A percentile compares a stretch with the other conserved stretches of the same genome.
Conservation (phyloP, 1,284 basidiomycete species). For the Papiliotrema fonsecae region DNA sequence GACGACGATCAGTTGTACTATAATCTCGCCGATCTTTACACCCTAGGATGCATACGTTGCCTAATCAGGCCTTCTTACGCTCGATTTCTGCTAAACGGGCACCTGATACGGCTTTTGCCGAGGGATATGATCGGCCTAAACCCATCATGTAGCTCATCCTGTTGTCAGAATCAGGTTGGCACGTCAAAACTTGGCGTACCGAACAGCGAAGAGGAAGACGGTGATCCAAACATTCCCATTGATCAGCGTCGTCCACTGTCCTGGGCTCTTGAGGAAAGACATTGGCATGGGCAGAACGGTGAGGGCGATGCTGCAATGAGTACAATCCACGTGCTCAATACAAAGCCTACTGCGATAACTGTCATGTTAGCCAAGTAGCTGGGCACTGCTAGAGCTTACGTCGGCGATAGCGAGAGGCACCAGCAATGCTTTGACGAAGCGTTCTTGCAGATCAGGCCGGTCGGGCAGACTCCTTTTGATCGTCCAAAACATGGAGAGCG, state of each 20-base stretch:
- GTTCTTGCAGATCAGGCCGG: conserved; percentile 29
- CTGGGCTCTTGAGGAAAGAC: conserved; percentile 23
- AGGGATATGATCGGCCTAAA: neutral
- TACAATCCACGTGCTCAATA: too few species aligned
- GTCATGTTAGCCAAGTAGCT: neutral
- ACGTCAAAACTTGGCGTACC: conserved; percentile 25
- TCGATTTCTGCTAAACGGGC: neutral
- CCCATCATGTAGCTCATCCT: neutral
- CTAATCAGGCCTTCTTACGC: neutral
- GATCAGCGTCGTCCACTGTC: conserved; percentile 42
- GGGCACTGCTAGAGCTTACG: conserved; percentile 19
- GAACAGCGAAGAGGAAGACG: conserved; percentile 29
- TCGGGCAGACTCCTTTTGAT: conserved; percentile 26
- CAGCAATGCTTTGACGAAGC: conserved; percentile 35
- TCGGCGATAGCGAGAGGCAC: conserved; percentile 45
- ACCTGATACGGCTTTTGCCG: neutral
- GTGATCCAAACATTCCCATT: conserved; percentile 47
- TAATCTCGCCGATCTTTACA: too few species aligned
- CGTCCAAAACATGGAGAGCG: conserved; percentile 37
- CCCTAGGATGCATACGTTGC: too few species aligned
- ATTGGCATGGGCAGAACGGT: conserved; percentile 33
- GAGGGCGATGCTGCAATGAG: conserved; percentile 29
- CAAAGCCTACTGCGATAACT: conserved; percentile 15
- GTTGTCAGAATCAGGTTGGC: neutral
- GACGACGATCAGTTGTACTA: too few species aligned